Percentiles rank a stretch among this genome's conserved stretches.
phyloP scores from a whole-genome alignment of 768 basidiomycete genomes.

The Candolleomyces eurysporus region DNA sequence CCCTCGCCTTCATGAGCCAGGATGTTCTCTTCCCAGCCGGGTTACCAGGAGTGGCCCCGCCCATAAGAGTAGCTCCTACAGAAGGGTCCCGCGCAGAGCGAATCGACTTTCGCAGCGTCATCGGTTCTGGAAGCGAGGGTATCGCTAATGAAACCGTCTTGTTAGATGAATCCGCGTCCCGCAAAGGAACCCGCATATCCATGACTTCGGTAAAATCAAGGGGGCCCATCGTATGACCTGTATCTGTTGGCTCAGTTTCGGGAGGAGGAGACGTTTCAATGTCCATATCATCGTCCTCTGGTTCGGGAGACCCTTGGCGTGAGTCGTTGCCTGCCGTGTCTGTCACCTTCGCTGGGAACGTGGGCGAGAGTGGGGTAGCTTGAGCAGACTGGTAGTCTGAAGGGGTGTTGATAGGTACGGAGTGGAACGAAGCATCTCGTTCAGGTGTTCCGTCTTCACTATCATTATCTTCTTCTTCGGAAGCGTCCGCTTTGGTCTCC shows the following conservation, averaged over 20 bases:
- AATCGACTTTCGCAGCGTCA: constrained; percentile 68
- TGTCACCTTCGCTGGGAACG: neutral
- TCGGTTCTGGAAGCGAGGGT: constrained; percentile 65
- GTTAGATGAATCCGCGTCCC: constrained; percentile 19
- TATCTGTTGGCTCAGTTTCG: constrained; percentile 8
- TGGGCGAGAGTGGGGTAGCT: constrained; percentile 6
- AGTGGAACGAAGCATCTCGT: neutral
- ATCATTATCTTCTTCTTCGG: neutral
- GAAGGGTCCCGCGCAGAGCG: constrained; percentile 48
- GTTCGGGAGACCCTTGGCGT: neutral
- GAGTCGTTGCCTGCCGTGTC: neutral
- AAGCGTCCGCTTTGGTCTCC: neutral
- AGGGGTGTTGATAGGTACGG: neutral
- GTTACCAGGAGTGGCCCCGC: constrained; percentile 40
- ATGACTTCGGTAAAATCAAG: neutral
- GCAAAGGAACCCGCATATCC: constrained; percentile 9
- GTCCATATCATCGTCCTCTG: neutral
- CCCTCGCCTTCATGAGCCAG: constrained; percentile 77
- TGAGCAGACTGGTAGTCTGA: constrained; percentile 11
- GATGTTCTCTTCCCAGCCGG: constrained; percentile 67
- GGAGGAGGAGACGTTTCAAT: too few species aligned
- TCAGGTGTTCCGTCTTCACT: neutral
- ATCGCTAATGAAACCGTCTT: constrained; percentile 47
- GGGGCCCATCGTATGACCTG: neutral
- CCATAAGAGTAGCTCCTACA: constrained; percentile 24